Conservation (phyloP, 495 filamentous ascomycete species). For the Tuber microsphaerosporum region DNA sequence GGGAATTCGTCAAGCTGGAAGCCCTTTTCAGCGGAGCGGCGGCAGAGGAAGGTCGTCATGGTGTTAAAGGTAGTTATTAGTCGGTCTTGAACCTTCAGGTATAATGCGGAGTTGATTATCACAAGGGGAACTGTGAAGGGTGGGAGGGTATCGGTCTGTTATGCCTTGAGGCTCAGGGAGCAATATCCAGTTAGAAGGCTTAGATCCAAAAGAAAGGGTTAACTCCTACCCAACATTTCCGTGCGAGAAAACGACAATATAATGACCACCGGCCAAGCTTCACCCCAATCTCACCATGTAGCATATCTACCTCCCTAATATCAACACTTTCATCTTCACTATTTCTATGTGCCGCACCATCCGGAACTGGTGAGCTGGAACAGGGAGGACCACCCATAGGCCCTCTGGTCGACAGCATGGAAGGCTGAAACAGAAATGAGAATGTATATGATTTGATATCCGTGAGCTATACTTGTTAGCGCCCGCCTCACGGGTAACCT, state of each 20-base stretch:
- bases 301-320: constrained; percentile 84
- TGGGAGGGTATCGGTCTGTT: constrained; percentile 32
- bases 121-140: constrained; percentile 60
- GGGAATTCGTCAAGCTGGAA: constrained; percentile 98
- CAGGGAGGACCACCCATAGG: constrained; percentile 31
- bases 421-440: constrained; percentile 91
- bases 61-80: constrained; percentile 71
- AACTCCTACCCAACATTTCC: constrained; percentile 65
- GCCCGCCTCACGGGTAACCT: background rate
- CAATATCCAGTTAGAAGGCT: constrained; percentile 24
- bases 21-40: constrained; percentile 88
- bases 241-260: constrained; percentile 79
- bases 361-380: constrained; percentile 60
- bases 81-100: constrained; percentile 64
- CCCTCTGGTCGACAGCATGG: constrained; percentile 51
- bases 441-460: constrained; percentile 96
- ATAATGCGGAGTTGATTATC: constrained; percentile 64
- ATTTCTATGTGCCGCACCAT: constrained; percentile 48
- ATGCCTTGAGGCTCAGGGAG: constrained; percentile 15
- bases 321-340: constrained; percentile 86
- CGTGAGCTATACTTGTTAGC: constrained; percentile 51
- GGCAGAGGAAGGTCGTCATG: constrained; percentile 92
- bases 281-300: constrained; percentile 75
- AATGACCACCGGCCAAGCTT: constrained; percentile 93
- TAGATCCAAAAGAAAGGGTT: constrained; percentile 33